Percentiles rank a stretch among this genome's conserved stretches.
These are phyloP conservation scores for Umbelopsis isabellina DNA, from an alignment of 192 early-diverging fungal genomes.

Conservation along the genomic window DNA sequence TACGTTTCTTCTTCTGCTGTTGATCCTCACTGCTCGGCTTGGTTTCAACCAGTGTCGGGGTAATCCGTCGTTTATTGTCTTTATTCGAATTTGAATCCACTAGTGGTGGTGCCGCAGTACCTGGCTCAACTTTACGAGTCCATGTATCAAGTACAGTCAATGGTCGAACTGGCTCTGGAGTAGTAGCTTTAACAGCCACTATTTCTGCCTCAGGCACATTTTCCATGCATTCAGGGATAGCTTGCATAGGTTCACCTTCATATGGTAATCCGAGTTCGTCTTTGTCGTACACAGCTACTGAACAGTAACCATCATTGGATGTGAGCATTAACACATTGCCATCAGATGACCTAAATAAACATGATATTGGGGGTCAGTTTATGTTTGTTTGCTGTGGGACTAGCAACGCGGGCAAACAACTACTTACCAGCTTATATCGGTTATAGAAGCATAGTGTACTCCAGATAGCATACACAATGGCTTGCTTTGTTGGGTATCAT, in stretches of 20 bases:
- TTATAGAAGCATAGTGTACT: slow-evolving; percentile 88
- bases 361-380: neutral
- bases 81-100: neutral
- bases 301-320: slow-evolving; percentile 88
- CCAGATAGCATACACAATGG: slow-evolving; percentile 77
- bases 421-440: slow-evolving; percentile 86
- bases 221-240: neutral
- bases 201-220: neutral
- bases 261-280: slow-evolving; percentile 61
- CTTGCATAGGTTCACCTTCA: neutral
- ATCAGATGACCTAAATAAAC: slow-evolving; percentile 59
- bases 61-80: slow-evolving; percentile 25
- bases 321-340: slow-evolving; percentile 76
- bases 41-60: slow-evolving; percentile 3
- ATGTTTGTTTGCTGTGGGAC: slow-evolving; percentile 13
- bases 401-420: neutral
- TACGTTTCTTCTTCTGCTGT: slow-evolving; percentile 29
- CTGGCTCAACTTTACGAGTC: neutral
- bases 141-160: slow-evolving; percentile 8
- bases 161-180: slow-evolving; percentile 7
- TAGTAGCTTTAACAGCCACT: neutral
- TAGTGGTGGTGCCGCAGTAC: neutral
- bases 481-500: slow-evolving; percentile 78
- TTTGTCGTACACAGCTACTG: slow-evolving; percentile 72
- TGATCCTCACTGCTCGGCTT: slow-evolving; percentile 1